phyloP scores from a whole-genome alignment of 176 grass and related monocot genomes.

The Oryza nivara region DNA sequence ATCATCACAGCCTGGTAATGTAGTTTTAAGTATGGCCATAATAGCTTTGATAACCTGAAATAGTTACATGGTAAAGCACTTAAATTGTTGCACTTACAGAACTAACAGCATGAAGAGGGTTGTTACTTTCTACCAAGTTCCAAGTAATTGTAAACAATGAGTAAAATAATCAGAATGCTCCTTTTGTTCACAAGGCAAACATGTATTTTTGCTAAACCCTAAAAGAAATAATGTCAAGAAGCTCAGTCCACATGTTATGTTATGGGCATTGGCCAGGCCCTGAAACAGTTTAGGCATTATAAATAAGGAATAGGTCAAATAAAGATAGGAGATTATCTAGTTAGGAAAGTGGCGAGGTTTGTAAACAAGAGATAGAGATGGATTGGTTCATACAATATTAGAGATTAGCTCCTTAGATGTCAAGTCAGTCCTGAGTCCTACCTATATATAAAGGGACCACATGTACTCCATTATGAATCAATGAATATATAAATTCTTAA shows the following conservation, averaged over 20 bases:
- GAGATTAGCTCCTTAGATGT: too few relatives aligned
- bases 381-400: too few relatives aligned
- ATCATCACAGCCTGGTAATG: slow-evolving; percentile 77
- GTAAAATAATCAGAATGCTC: neutral
- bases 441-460: too few relatives aligned
- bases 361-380: too few relatives aligned
- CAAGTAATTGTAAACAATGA: neutral
- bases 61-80: slow-evolving; percentile 32
- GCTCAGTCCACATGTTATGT: neutral
- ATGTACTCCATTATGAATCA: too few relatives aligned
- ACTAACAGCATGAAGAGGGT: slow-evolving; percentile 6
- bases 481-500: too few relatives aligned
- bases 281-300: too few relatives aligned
- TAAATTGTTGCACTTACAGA: slow-evolving; percentile 6
- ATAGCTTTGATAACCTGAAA: slow-evolving; percentile 87
- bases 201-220: neutral
- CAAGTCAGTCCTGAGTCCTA: too few relatives aligned
- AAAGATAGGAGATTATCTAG: too few relatives aligned
- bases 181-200: neutral
- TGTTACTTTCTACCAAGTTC: slow-evolving; percentile 16
- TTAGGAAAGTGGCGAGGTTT: too few relatives aligned
- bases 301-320: too few relatives aligned
- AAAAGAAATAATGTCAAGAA: neutral
- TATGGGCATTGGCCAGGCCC: too few relatives aligned
- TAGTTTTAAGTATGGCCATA: slow-evolving; percentile 81